These are phyloP conservation scores for Cladosporium velox DNA, from an alignment of 2,329 filamentous ascomycete species.

Conservation along the genomic window DNA sequence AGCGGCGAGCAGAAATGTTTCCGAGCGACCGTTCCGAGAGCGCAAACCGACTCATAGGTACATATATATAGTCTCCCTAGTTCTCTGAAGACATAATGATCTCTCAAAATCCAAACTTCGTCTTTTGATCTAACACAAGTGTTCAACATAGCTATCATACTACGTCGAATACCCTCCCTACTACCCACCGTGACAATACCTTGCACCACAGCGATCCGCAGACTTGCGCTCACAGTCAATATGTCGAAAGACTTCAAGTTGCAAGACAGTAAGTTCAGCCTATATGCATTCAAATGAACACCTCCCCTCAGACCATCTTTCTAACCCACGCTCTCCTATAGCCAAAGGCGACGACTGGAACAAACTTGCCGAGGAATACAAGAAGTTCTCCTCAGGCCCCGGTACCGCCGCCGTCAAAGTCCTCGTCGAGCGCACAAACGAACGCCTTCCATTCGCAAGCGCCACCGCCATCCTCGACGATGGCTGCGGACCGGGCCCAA, in stretches of 20 bases:
- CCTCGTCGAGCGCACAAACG: conserved; percentile 32
- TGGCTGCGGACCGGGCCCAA: conserved; percentile 36
- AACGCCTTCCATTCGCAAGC: conserved; percentile 29
- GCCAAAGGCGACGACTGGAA: conserved; percentile 31
- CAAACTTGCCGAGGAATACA: conserved; percentile 29
- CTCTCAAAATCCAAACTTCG: too few relatives aligned
- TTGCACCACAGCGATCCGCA: background rate
- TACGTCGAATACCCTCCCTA: background rate
- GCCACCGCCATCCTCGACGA: conserved; percentile 37
- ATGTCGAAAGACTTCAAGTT: background rate
- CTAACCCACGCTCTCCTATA: background rate
- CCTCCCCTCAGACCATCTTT: background rate
- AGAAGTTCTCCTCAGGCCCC: conserved; percentile 25
- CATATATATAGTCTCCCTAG: background rate
- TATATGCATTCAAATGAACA: background rate
- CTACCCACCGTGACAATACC: background rate
- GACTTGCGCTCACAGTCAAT: background rate
- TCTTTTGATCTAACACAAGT: background rate
- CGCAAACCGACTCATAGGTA: background rate
- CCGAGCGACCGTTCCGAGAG: background rate
- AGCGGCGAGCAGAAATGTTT: background rate
- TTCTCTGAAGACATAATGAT: too few relatives aligned
- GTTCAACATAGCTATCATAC: background rate
- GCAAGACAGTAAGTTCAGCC: conserved; percentile 12
- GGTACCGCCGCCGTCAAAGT: conserved; percentile 26